Conservation (phyloP, 805 yeast genomes). For the Saccharomycopsis oosterbeekiorum region DNA sequence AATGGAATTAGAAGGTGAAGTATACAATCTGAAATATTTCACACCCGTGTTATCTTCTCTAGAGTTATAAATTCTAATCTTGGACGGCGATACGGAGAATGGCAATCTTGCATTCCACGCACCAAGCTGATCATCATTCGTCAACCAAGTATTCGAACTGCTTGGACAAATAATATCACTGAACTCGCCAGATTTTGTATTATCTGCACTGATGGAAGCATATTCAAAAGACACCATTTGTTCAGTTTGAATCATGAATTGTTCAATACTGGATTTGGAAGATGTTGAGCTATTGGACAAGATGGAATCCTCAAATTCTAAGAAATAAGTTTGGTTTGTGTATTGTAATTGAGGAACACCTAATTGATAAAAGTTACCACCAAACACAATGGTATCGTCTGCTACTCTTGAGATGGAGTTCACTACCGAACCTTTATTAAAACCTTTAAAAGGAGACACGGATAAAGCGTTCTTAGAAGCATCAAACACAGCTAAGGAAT, state of each 20-base stretch:
- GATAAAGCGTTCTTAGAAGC: slow-evolving; percentile 30
- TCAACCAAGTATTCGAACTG: slow-evolving; percentile 42
- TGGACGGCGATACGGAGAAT: slow-evolving; percentile 50
- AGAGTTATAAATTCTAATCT: slow-evolving; percentile 63
- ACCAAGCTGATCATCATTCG: slow-evolving; percentile 40
- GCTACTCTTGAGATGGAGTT: slow-evolving; percentile 50
- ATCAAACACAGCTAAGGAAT: slow-evolving; percentile 61
- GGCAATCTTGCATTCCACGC: slow-evolving; percentile 58
- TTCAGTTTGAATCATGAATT: slow-evolving; percentile 39
- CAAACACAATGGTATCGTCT: slow-evolving; percentile 53
- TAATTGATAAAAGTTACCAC: slow-evolving; percentile 62
- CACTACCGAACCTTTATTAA: slow-evolving; percentile 47
- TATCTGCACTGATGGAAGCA: slow-evolving; percentile 43
- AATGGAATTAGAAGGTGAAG: slow-evolving; percentile 76
- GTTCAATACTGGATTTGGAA: slow-evolving; percentile 30
- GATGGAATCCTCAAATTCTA: slow-evolving; percentile 5
- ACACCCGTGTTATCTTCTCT: slow-evolving; percentile 37
- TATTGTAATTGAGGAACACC: slow-evolving; percentile 38
- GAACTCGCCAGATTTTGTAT: slow-evolving; percentile 28
- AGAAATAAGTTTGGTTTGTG: slow-evolving; percentile 21
- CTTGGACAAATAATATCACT: slow-evolving; percentile 49
- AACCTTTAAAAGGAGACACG: slow-evolving; percentile 66
- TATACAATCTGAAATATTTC: slow-evolving; percentile 58
- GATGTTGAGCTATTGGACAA: slow-evolving; percentile 19
- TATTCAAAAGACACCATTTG: slow-evolving; percentile 50